phyloP scores from a whole-genome alignment of 345 rosid species.

The Salix koriyanagi region DNA sequence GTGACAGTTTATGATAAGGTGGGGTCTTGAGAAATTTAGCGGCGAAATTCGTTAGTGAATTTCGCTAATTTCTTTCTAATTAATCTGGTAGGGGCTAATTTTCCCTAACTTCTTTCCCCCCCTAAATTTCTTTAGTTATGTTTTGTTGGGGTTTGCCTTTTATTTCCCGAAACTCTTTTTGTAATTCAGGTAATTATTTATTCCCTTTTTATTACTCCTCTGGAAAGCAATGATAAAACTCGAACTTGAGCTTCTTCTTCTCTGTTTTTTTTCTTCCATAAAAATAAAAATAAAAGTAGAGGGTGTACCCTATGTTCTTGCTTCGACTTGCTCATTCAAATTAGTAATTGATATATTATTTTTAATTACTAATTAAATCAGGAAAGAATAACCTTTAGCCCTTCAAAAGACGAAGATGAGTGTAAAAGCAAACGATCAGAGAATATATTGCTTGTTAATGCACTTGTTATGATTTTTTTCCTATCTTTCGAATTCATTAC shows the following conservation, averaged over 20 bases:
- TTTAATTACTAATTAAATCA: background rate
- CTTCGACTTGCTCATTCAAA: background rate
- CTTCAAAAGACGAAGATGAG: background rate
- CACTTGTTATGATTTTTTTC: background rate
- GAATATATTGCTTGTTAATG: background rate
- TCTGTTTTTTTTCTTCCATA: too few relatives aligned
- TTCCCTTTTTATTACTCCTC: too few relatives aligned
- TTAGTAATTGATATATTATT: background rate
- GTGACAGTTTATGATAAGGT: conserved; percentile 1
- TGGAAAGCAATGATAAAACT: too few relatives aligned
- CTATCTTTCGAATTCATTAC: background rate
- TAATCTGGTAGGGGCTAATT: conserved; percentile 21
- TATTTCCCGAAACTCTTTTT: conserved; percentile 8
- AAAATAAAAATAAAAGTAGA: too few relatives aligned
- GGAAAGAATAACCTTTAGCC: background rate
- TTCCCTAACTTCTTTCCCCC: conserved; percentile 4
- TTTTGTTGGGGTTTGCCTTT: background rate
- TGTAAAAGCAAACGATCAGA: background rate
- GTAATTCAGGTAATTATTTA: conserved; percentile 6
- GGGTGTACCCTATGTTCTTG: background rate
- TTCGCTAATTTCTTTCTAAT: conserved; percentile 10
- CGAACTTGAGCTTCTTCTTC: background rate
- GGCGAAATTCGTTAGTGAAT: conserved; percentile 25
- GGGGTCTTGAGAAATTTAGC: conserved; percentile 11
- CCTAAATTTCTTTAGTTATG: conserved; percentile 15